phyloP scores from a whole-genome alignment of 768 basidiomycete genomes.

The Boletus pseudo-olivaceus region DNA sequence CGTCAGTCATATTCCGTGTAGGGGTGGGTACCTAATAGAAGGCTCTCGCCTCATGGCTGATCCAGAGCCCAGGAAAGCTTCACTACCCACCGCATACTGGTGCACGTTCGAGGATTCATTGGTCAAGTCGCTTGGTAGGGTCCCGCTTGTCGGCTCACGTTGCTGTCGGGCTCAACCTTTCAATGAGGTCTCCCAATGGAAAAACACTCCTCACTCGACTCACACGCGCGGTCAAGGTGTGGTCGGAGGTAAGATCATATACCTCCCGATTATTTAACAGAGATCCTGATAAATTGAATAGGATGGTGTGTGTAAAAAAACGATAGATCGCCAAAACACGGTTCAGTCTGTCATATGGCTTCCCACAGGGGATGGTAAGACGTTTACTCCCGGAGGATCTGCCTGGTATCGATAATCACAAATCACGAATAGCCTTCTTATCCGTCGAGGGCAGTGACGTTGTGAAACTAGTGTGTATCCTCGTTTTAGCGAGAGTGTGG shows the following conservation, averaged over 20 bases:
- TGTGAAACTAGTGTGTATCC: constrained; percentile 39
- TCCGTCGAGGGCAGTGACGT: constrained; percentile 50
- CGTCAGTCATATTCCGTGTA: constrained; percentile 48
- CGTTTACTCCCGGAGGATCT: constrained; percentile 1
- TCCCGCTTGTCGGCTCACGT: not conserved
- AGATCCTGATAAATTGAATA: constrained; percentile 19
- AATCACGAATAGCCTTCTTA: constrained; percentile 40
- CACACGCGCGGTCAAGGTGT: constrained; percentile 48
- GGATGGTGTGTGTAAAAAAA: constrained; percentile 50
- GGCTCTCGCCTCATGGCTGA: constrained; percentile 13
- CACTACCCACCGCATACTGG: constrained; percentile 44
- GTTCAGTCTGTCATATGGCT: constrained; percentile 55
- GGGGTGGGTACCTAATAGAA: constrained; percentile 34
- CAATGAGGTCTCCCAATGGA: constrained; percentile 46
- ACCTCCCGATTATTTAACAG: not conserved
- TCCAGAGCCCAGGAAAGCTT: constrained; percentile 35
- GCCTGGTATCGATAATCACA: constrained; percentile 12
- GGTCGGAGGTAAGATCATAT: constrained; percentile 41
- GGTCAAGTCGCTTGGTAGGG: constrained; percentile 51
- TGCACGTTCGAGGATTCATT: constrained; percentile 51
- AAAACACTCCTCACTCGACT: constrained; percentile 45
- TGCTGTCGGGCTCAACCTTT: constrained; percentile 4
- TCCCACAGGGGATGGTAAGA: constrained; percentile 44
- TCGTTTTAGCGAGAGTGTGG: constrained; percentile 3
- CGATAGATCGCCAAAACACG: constrained; percentile 44